Percentiles rank a stretch among this genome's conserved stretches.
These are phyloP conservation scores for Aureobasidium pullulans DNA, from an alignment of 2,329 filamentous ascomycete genomes.

Conservation along the genomic window DNA sequence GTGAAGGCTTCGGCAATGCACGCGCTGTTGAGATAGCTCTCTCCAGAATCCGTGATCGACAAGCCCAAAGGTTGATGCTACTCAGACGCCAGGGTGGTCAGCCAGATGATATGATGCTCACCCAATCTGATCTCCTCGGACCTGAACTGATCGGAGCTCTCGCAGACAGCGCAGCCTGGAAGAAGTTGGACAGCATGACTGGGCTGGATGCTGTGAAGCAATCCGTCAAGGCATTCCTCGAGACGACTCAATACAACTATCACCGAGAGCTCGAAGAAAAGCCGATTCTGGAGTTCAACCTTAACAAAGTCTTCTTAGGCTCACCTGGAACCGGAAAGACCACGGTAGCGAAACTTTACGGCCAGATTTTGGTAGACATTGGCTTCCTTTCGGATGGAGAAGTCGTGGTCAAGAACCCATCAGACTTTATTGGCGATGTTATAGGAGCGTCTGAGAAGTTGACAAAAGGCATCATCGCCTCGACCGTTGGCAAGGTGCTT, in stretches of 20 bases:
- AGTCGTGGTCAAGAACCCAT: background rate
- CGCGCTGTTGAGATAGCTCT: background rate
- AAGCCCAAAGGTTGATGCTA: background rate
- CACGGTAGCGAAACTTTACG: constrained; percentile 65
- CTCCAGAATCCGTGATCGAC: background rate
- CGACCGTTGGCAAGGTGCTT: background rate
- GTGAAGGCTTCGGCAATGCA: background rate
- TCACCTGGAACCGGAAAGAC: constrained; percentile 80
- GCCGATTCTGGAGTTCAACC: background rate
- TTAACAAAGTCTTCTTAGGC: constrained; percentile 48
- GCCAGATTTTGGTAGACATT: constrained; percentile 47
- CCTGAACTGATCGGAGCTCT: background rate
- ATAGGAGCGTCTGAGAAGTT: background rate
- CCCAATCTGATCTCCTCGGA: background rate
- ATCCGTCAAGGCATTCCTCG: background rate
- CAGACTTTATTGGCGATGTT: background rate
- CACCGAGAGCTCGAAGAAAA: background rate
- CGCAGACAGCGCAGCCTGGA: background rate
- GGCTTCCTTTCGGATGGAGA: background rate
- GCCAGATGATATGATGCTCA: background rate
- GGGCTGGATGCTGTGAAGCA: background rate
- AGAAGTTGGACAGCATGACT: background rate
- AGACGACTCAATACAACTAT: background rate
- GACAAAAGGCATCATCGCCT: background rate
- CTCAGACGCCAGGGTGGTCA: background rate